phyloP scores from a whole-genome alignment of 192 early-diverging fungal genomes.

The Phlyctochytrium bullatum region DNA sequence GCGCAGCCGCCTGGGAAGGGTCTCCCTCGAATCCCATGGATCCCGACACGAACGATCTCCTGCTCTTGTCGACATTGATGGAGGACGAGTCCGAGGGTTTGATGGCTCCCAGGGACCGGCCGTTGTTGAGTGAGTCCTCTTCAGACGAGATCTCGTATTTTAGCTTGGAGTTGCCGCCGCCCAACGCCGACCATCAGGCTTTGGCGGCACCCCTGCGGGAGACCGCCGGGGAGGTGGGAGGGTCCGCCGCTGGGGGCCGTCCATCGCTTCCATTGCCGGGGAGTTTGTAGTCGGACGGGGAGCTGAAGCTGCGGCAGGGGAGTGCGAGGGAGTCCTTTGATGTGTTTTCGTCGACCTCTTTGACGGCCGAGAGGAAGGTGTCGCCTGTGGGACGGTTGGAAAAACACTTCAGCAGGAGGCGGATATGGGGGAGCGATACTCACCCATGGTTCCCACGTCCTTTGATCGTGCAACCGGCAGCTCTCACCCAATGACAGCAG shows the following conservation, averaged over 20 bases:
- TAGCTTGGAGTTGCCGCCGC: not conserved
- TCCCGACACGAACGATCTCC: not conserved
- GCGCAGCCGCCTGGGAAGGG: too few relatives aligned
- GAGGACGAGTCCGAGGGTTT: not conserved
- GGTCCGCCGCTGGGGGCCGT: not conserved
- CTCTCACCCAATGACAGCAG: too few relatives aligned
- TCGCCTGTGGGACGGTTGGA: too few relatives aligned
- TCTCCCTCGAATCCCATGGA: not conserved
- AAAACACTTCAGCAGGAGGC: too few relatives aligned
- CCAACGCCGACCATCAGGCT: not conserved
- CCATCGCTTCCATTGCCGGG: not conserved
- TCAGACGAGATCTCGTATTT: not conserved
- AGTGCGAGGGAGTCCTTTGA: not conserved
- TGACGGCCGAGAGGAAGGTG: not conserved
- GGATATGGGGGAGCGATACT: too few relatives aligned
- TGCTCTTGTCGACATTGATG: not conserved
- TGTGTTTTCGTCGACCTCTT: not conserved
- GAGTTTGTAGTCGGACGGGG: not conserved
- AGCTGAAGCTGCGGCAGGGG: not conserved
- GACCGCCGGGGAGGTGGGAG: not conserved
- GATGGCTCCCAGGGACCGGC: too few relatives aligned
- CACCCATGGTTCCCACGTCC: too few relatives aligned
- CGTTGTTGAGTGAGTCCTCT: not conserved
- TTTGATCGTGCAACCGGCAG: too few relatives aligned
- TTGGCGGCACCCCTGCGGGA: too few relatives aligned